These are phyloP conservation scores for Moesziomyces aphidis DNA, from an alignment of 1,284 basidiomycete genomes.

Conservation along the genomic window DNA sequence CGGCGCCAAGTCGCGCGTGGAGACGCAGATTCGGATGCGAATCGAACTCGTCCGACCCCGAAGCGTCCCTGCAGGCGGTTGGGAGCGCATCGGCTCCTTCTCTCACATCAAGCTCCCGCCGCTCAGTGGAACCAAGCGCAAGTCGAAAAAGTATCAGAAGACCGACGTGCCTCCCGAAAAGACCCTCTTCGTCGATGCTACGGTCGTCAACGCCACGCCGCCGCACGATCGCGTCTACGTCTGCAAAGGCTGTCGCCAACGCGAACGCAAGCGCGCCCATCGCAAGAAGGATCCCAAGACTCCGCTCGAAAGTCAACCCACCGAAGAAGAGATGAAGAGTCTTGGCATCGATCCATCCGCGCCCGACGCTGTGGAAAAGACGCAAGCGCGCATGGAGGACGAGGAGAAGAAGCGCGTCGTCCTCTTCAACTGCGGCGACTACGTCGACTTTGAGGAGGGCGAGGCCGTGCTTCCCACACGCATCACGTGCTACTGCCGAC, in stretches of 20 bases:
- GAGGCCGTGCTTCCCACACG: conserved; percentile 89
- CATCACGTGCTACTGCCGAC: conserved; percentile 98
- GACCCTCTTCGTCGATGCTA: conserved; percentile 66
- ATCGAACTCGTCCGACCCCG: conserved; percentile 62
- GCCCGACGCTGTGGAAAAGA: conserved; percentile 53
- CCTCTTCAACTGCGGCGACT: conserved; percentile 89
- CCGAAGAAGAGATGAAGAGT: conserved; percentile 60
- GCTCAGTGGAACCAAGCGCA: conserved; percentile 69
- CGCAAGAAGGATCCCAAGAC: conserved; percentile 58
- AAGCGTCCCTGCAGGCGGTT: conserved; percentile 27
- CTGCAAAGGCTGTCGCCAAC: conserved; percentile 76
- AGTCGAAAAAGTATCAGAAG: conserved; percentile 77
- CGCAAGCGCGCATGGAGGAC: conserved; percentile 55
- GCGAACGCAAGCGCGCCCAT: conserved; percentile 69
- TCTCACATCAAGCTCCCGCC: conserved; percentile 67
- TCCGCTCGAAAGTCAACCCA: conserved; percentile 41
- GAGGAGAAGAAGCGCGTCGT: conserved; percentile 66
- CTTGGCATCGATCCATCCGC: conserved; percentile 57
- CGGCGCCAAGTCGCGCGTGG: conserved; percentile 92
- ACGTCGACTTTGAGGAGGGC: conserved; percentile 88
- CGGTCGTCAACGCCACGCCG: conserved; percentile 74
- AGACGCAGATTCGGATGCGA: conserved; percentile 74
- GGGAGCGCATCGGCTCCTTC: conserved; percentile 66
- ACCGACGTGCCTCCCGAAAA: conserved; percentile 62
- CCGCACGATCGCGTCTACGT: conserved; percentile 79